Base-by-base conservation (phyloP, 2,329 filamentous ascomycete genomes). In the Hypoxylon sp. region DNA sequence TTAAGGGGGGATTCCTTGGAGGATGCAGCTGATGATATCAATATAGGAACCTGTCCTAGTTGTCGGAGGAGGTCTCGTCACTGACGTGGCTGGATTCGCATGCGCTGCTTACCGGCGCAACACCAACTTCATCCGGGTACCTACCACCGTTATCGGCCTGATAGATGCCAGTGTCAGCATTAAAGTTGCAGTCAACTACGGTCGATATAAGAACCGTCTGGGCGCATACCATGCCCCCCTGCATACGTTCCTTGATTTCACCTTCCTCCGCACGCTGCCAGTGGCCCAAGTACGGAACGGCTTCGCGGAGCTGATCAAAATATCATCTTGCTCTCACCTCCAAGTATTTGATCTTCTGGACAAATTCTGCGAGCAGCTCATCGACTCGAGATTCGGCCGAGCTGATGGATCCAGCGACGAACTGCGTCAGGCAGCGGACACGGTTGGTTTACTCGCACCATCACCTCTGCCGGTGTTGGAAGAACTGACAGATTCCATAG, bases 121-220 rank as follows among this genome's bases (percentile, higher is more conserved):
- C 74, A 90, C 88, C 38, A 89, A 89, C 75, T 91, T 83, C 76
- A 89, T 91, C 69, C 86, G 88, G 43, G 82, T 91, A 7, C 88
- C 88, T 1, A 91, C 88, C 0, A 91, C 88, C 0, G 85, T 91
- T 62, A 90, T 91, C 68, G 88, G 88, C 8, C 78, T 91, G 43
- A 91, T 91, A 58, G 88, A 91, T 69, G 88, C 88, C 2, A 89
- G 86, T 15, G 88, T 91, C 47, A 88, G 85, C 29, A 91, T 91
- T 78, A 90, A 91, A 71, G 88, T 91, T n/a, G 88, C 86, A 10
- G 88, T 91, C 67, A 91, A 91, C 77, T 90, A 90, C 67, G 87
- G 86, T 70, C 85, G 87, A 72, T 89, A 90, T 79, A 91, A 91
- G 80, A 91, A 91, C 75, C 81, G 87, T 10, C 81, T 91, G 0